Base-by-base conservation (phyloP, 805 yeast genomes). In the Kodamaea lidongshanica region DNA sequence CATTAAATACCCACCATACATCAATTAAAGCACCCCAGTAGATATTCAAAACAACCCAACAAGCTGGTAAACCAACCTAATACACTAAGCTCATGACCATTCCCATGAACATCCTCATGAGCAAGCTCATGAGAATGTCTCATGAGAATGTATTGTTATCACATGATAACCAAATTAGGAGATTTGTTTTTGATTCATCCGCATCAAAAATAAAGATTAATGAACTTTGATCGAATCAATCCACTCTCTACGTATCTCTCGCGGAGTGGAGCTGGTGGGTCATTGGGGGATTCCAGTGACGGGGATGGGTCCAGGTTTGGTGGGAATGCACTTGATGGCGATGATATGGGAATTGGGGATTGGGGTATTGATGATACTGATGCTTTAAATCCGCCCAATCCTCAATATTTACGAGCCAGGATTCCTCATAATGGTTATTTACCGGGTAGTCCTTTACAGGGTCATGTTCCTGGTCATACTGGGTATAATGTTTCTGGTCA, bases 341-440 rank as follows among this genome's bases (percentile, higher is more conserved):
- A 11, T 13, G 12, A 12, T 16, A 30, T 25, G 10, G 44, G 35
- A 17, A 28, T 49, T 34, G 52, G 61, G 28, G 64, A 57, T 37
- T 58, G 65, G 65, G 65, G 65, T 5, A 57, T 58, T 13, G 65
- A 58, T 30, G 59, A 49, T 34, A 7, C 31, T 33, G 18, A 32
- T 39, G 7, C 41, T 42, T n/a, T n/a, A n/a, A n/a, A n/a, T 11
- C 34, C 28, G 15, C 33, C 33, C 9, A 12, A 25, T 9, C 34
- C 34, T 7, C 20, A 7, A 19, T 37, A 14, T 30, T 38, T 23
- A 18, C 33, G 13, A n/a, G n/a, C n/a, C n/a, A n/a, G n/a, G n/a
- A 17, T 27, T 11, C 10, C 17, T 16, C 10, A 20, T 15, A 25
- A 23, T 23, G 12, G 5, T 17, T 19, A 16, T 11, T n/a, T 11